These are phyloP conservation scores for Paracorniculantispora psalliotae DNA, from an alignment of 2,329 filamentous ascomycete genomes.

Conservation along the genomic window DNA sequence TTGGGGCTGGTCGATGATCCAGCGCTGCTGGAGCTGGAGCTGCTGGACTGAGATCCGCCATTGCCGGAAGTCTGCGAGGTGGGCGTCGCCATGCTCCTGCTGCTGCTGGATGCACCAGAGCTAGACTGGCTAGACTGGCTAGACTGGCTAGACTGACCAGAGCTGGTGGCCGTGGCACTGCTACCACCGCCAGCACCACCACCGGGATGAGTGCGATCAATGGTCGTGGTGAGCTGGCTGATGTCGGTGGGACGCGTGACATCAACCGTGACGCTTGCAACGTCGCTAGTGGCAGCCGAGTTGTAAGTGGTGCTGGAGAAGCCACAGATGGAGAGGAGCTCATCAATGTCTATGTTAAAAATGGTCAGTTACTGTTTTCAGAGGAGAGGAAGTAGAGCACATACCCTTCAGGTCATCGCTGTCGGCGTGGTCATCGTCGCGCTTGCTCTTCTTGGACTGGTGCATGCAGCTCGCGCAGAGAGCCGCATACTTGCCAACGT, in stretches of 20 bases:
- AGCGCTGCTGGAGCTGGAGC: neutral
- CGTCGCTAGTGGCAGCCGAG: conserved; percentile 17
- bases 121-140: neutral
- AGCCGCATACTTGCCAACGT: conserved; percentile 31
- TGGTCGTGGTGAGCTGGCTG: conserved; percentile 32
- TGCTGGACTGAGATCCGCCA: neutral
- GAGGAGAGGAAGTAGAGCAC: neutral
- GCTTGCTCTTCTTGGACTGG: neutral
- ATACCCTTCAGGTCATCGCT: neutral
- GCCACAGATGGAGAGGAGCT: conserved; percentile 4
- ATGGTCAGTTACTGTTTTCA: neutral
- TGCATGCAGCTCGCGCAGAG: conserved; percentile 7
- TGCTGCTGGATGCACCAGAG: neutral
- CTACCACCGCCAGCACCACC: neutral
- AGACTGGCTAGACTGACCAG: neutral
- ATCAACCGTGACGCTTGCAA: conserved; percentile 28
- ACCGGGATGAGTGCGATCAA: conserved; percentile 15
- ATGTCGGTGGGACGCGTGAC: conserved; percentile 28
- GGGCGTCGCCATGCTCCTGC: neutral
- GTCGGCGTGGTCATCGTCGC: neutral
- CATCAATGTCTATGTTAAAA: conserved; percentile 3
- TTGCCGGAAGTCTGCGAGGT: neutral
- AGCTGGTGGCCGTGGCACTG: neutral
- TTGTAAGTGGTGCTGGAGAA: conserved; percentile 9
- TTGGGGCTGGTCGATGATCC: neutral